Evolutionary conservation across 2,329 filamentous ascomycete species (phyloP).

Genomic region (Arthrobotrys megalospora): DNA sequence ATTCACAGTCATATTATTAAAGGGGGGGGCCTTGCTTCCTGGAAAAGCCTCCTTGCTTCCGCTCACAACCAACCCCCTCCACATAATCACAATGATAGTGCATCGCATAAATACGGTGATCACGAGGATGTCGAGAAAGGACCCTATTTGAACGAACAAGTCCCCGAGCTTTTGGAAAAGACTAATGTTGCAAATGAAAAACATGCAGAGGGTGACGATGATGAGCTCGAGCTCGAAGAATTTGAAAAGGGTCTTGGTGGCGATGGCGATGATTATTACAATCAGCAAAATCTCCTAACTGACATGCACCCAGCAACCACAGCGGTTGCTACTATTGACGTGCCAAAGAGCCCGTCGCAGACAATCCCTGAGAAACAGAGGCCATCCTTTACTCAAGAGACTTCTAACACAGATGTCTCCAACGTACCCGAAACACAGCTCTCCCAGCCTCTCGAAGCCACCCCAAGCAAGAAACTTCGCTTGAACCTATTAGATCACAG

Average conservation of each 20-base stretch:
- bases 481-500: not conserved
- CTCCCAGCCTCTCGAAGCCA: slow-evolving; percentile 11
- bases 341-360: slow-evolving; percentile 56
- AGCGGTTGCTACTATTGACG: slow-evolving; percentile 35
- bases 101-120: not conserved
- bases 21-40: slow-evolving; percentile 49
- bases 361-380: slow-evolving; percentile 21
- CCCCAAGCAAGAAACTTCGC: not conserved
- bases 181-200: not conserved
- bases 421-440: slow-evolving; percentile 55
- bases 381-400: slow-evolving; percentile 7
- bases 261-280: slow-evolving; percentile 32
- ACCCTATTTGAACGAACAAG: not conserved
- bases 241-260: slow-evolving; percentile 45
- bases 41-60: slow-evolving; percentile 21
- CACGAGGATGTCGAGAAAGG: not conserved
- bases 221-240: slow-evolving; percentile 52
- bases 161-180: not conserved
- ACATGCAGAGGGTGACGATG: slow-evolving; percentile 19
- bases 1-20: slow-evolving; percentile 50
- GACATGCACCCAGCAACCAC: slow-evolving; percentile 8
- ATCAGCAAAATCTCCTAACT: slow-evolving; percentile 7
- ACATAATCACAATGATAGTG: slow-evolving; percentile 9
- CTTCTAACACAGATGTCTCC: slow-evolving; percentile 42
- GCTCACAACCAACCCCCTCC: not conserved